Percentiles rank a stretch among this genome's conserved stretches.
Conservation (phyloP, 257 asterid genomes). For the Nicotiana undulata region DNA sequence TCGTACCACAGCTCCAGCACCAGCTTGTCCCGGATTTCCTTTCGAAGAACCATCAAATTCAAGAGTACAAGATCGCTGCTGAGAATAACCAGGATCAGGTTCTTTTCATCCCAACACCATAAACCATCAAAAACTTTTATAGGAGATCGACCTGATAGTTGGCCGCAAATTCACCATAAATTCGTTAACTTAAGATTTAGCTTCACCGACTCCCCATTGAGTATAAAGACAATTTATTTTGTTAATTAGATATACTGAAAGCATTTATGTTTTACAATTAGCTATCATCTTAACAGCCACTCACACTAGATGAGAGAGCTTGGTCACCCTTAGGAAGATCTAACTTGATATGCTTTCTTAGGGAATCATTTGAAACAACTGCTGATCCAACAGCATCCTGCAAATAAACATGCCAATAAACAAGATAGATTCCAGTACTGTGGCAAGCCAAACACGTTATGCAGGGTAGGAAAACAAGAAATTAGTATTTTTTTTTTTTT, state of each 20-base stretch:
- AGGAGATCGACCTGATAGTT: conserved; percentile 1
- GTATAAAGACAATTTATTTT: background rate
- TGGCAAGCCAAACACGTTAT: background rate
- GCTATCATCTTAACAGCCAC: conserved; percentile 6
- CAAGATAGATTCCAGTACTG: background rate
- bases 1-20: conserved; percentile 24
- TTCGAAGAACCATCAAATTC: conserved; percentile 22
- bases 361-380: background rate
- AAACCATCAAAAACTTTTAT: background rate
- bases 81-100: background rate
- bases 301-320: conserved; percentile 11
- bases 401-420: background rate
- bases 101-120: conserved; percentile 1
- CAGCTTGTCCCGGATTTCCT: conserved; percentile 17
- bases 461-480: background rate
- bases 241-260: conserved; percentile 1
- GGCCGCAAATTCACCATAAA: background rate
- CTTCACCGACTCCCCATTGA: background rate
- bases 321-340: conserved; percentile 8
- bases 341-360: conserved; percentile 9
- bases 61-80: conserved; percentile 19
- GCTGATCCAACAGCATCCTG: conserved; percentile 12
- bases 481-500: background rate
- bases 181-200: background rate
- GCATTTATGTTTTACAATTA: background rate